Evolutionary conservation across 2,329 filamentous ascomycete species (phyloP).

Genomic region (Paraphoma sp.): DNA sequence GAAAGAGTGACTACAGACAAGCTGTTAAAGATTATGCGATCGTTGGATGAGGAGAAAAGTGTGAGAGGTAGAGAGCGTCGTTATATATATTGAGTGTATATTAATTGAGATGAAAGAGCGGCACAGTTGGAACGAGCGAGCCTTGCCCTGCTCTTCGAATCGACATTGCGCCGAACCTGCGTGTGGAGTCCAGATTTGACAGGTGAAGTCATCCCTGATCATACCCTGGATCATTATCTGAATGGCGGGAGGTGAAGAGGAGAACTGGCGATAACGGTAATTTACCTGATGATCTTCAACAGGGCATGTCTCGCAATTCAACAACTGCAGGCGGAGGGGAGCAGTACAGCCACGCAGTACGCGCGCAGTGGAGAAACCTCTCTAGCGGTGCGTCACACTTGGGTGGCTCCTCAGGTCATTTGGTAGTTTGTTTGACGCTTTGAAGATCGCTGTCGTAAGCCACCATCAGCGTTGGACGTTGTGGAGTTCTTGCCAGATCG

Average conservation of each 20-base stretch:
- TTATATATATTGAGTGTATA: conserved; percentile 22
- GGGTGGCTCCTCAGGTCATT: not conserved
- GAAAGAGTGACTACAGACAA: conserved; percentile 42
- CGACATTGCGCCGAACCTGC: conserved; percentile 6
- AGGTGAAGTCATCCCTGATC: not conserved
- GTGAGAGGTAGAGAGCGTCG: conserved; percentile 5
- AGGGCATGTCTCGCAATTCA: not conserved
- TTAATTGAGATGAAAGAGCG: conserved; percentile 17
- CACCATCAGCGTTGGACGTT: not conserved
- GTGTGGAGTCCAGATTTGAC: conserved; percentile 1
- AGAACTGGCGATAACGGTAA: conserved; percentile 20
- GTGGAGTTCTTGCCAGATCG: not conserved
- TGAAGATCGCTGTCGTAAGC: not conserved
- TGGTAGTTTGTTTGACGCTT: not conserved
- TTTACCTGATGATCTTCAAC: conserved; percentile 13
- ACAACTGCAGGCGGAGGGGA: not conserved
- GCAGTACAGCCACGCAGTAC: not conserved
- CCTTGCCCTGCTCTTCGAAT: conserved; percentile 8
- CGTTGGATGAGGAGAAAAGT: conserved; percentile 17
- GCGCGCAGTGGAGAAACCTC: not conserved
- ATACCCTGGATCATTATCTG: not conserved
- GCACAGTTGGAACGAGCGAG: conserved; percentile 12
- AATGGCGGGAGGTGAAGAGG: conserved; percentile 5
- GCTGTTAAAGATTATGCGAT: conserved; percentile 29
- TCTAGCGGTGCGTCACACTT: not conserved